phyloP scores from a whole-genome alignment of 164 flowering plant species.

The Nymphaea colorata region DNA sequence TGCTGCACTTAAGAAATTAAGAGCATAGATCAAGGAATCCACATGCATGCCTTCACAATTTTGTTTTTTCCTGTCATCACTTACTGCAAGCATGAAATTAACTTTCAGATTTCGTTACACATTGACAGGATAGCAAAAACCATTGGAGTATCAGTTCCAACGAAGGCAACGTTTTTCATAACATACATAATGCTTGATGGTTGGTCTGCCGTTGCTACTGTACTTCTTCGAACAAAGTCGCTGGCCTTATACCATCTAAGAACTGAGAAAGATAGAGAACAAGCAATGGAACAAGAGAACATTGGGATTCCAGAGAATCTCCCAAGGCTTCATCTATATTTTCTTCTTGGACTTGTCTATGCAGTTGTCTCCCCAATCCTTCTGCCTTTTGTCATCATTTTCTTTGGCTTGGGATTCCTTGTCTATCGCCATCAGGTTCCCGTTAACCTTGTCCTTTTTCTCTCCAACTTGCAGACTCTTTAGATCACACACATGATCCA shows the following conservation, averaged over 20 bases:
- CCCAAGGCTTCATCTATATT: slow-evolving; percentile 79
- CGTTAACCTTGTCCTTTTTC: not conserved
- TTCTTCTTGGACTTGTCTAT: slow-evolving; percentile 84
- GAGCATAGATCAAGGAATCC: not conserved
- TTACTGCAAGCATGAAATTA: no score
- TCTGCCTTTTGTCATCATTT: slow-evolving; percentile 86
- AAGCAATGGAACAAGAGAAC: slow-evolving; percentile 87
- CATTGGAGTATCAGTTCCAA: slow-evolving; percentile 32
- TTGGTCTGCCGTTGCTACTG: slow-evolving; percentile 94
- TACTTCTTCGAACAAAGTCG: slow-evolving; percentile 77
- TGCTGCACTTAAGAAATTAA: no score
- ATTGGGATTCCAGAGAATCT: slow-evolving; percentile 61
- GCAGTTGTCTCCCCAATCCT: slow-evolving; percentile 89
- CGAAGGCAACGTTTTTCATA: slow-evolving; percentile 96
- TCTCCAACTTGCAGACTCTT: not conserved
- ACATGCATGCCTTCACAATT: not conserved
- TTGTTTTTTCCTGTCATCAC: no score
- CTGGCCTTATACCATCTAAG: slow-evolving; percentile 75
- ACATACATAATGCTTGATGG: slow-evolving; percentile 98
- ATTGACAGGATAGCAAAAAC: not conserved
- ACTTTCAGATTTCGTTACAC: no score
- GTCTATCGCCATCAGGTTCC: slow-evolving; percentile 95
- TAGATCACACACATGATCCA: no score
- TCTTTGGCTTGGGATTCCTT: slow-evolving; percentile 83
- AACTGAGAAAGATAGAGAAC: slow-evolving; percentile 79